Base-by-base conservation (phyloP, 768 basidiomycete species). In the Podaxis sp. region DNA sequence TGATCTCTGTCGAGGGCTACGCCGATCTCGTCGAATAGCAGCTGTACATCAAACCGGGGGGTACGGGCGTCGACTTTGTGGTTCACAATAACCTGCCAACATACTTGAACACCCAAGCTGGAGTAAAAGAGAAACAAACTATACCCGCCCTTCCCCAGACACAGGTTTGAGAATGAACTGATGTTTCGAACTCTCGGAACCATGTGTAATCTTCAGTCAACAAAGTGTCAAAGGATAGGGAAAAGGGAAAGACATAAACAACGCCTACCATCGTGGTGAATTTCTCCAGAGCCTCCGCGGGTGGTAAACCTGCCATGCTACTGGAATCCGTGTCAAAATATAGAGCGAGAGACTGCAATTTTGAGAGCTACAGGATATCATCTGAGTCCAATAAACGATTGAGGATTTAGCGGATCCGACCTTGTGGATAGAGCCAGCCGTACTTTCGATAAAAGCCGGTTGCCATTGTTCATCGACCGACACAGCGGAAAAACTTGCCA, bases 161-260 rank as follows among this genome's bases (percentile, higher is more conserved):
- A 99, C 96, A 17, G 97, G 97, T 72, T 91, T 95, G 24, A 99
- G 82, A 60, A 99, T 90, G 73, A 93, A 98, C 73, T 99, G 97
- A 72, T 99, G 97, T 22, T 82, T 76, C 6, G 77, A 79, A 37
- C 81, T 81, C 50, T 82, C 78, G 10, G 86, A 77, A 30, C 69
- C 75, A 62, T 78, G 77, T 12, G 79, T 75, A 63, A 84, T 84
- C 82, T 84, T 52, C 22, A 40, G 49, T 33, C 49, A 55, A 24
- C 51, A 30, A 57, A 36, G 59, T 8, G 56, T 37, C 44, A 22
- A 46, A 22, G 56, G 17, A n/a, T 56, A 41, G 38, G 30, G 37
- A 44, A 22, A 17, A 28, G 15, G 51, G 0, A 10, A 58, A 55
- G 56, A 62, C 22, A 48, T 38, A 40, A 30, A 22, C 13, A n/a